Base-by-base conservation (phyloP, 805 yeast genomes). In the Nakazawaea laoshanensis region DNA sequence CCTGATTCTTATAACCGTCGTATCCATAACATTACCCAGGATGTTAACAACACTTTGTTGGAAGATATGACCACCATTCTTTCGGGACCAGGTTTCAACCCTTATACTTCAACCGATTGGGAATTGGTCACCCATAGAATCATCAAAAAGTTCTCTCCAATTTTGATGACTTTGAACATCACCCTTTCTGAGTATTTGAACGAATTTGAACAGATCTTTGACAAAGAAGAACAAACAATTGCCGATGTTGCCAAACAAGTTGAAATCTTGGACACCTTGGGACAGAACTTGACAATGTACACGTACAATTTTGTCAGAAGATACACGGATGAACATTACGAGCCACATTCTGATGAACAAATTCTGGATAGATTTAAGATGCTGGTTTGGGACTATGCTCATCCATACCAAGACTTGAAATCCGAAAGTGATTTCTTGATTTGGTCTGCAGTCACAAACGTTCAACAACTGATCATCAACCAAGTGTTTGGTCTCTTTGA, bases 61-160 rank as follows among this genome's bases (percentile, higher is more conserved):
- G 24, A 35, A 4, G 61, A 57, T 7, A 41, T 74, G 16, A 64
- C 53, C 20, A 13, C 29, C 0, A n/a, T 35, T 5, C 41, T 47
- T 7, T 40, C 64, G 8, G 22, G 40, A 13, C 25, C 48, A 0
- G 60, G 57, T 2, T 59, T 55, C 15, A 52, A 62, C 35, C 69
- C 74, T 4, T 50, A 48, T 24, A 24, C 44, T 5, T 61, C 69
- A 9, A 73, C 69, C 0, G 51, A 77, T 45, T 77, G 85, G 84
- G 75, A 67, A 43, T 38, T 50, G n/a, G 53, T 65, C 3, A 65
- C 77, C 0, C 62, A 60, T 30, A 60, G 53, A 21, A 64, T 75
- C n/a, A 63, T 59, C 5, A 52, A 52, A 19, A 74, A 74, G 44
- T 77, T 77, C 47, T 55, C 72, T 1, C 79, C 81, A 8, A 50